Percentiles rank a stretch among this genome's conserved stretches.
These are phyloP conservation scores for Agaricus subrufescens DNA, from an alignment of 768 basidiomycete genomes.

Conservation along the genomic window DNA sequence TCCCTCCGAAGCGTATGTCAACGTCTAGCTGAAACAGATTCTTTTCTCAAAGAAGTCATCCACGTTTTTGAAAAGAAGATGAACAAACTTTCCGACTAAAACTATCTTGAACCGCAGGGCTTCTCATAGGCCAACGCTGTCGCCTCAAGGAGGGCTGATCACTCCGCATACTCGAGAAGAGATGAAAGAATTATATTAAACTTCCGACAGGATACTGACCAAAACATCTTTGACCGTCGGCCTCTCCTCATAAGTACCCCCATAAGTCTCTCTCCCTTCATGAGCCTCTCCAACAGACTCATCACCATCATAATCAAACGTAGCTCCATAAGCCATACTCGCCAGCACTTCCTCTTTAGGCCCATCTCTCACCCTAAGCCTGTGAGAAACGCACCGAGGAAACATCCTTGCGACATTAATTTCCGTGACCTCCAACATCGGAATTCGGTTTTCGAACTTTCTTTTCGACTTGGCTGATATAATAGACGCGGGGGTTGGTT, in stretches of 20 bases:
- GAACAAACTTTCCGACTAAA: no score
- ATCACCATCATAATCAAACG: constrained; percentile 25
- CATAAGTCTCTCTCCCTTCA: not conserved
- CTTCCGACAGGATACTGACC: constrained; percentile 51
- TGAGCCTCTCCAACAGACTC: not conserved
- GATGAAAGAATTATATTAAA: constrained; percentile 19
- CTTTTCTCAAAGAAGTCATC: no score
- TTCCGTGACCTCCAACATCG: constrained; percentile 52
- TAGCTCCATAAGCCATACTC: constrained; percentile 56
- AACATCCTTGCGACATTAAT: constrained; percentile 72
- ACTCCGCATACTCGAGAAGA: no score
- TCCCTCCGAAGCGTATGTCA: no score
- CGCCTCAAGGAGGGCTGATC: no score
- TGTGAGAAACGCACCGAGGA: constrained; percentile 71
- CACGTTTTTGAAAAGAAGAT: no score
- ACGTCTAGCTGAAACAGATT: no score
- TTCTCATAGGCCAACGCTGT: no score
- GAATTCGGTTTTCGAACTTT: constrained; percentile 2
- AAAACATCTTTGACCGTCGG: constrained; percentile 63
- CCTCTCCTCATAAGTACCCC: constrained; percentile 17
- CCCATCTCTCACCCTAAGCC: constrained; percentile 63
- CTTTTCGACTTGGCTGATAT: not conserved
- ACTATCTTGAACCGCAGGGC: no score
- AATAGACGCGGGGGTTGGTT: no score
- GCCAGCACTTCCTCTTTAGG: constrained; percentile 68